Conservation (phyloP, 1,139 yeast species). For the Pneumocystis jirovecii region DNA sequence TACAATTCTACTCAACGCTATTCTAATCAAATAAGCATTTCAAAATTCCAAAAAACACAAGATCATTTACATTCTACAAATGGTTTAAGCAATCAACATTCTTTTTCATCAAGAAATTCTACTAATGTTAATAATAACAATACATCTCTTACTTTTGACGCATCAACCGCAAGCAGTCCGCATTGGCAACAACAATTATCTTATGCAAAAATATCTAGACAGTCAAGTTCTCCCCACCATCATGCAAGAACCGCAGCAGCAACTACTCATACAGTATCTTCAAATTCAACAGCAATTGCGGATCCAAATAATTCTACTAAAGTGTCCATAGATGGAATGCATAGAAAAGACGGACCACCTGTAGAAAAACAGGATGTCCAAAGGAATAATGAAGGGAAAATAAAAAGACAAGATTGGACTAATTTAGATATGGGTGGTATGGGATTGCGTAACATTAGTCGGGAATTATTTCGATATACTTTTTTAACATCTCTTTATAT, state of each 20-base stretch:
- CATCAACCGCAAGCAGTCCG: slow-evolving; percentile 1
- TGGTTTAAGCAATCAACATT: background rate
- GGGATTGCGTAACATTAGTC: slow-evolving; percentile 54
- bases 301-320: slow-evolving; percentile 12
- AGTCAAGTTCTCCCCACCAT: slow-evolving; percentile 59
- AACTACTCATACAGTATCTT: slow-evolving; percentile 30
- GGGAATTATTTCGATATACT: slow-evolving; percentile 62
- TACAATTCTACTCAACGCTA: background rate
- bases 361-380: background rate
- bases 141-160: background rate
- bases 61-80: background rate
- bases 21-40: background rate
- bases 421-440: slow-evolving; percentile 87
- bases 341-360: slow-evolving; percentile 27
- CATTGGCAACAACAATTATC: slow-evolving; percentile 49
- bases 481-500: slow-evolving; percentile 78
- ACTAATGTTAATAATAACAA: background rate
- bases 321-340: slow-evolving; percentile 31
- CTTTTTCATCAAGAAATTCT: background rate
- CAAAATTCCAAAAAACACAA: background rate
- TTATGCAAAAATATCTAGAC: slow-evolving; percentile 63
- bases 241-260: slow-evolving; percentile 90
- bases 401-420: slow-evolving; percentile 43
- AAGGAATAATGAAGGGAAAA: slow-evolving; percentile 2
- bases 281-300: slow-evolving; percentile 21